Percentiles rank a stretch among this genome's conserved stretches.
Conservation (phyloP, 768 basidiomycete species). For the Trametes meyenii region DNA sequence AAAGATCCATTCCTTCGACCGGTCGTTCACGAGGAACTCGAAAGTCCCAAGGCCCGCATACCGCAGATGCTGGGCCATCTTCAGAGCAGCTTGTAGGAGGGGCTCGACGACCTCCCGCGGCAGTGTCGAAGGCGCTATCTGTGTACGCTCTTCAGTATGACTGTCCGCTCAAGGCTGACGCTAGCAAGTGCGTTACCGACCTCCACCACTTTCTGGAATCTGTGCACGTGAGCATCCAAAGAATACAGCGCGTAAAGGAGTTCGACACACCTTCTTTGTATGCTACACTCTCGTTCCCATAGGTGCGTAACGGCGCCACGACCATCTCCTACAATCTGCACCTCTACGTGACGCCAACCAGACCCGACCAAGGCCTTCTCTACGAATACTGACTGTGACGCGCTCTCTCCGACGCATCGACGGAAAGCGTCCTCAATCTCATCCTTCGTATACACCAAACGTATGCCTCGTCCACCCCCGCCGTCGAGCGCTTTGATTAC, state of each 20-base stretch:
- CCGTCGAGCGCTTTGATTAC: conserved; percentile 40
- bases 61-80: conserved; percentile 28
- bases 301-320: conserved; percentile 33
- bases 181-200: neutral
- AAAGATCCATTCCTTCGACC: conserved; percentile 37
- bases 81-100: conserved; percentile 31
- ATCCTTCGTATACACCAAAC: conserved; percentile 2
- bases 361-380: conserved; percentile 36
- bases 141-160: neutral
- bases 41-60: conserved; percentile 37
- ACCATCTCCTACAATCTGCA: conserved; percentile 39
- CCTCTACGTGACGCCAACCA: conserved; percentile 42
- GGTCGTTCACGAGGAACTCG: conserved; percentile 35
- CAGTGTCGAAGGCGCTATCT: conserved; percentile 37
- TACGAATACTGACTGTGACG: conserved; percentile 29
- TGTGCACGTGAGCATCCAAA: neutral
- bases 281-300: conserved; percentile 40
- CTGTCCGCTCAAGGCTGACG: neutral
- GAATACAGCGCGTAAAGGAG: neutral
- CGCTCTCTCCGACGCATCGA: conserved; percentile 20
- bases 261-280: conserved; percentile 35
- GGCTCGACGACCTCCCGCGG: conserved; percentile 24
- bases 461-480: conserved; percentile 40
- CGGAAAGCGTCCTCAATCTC: conserved; percentile 15
- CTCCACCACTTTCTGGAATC: conserved; percentile 44